phyloP scores from a whole-genome alignment of 176 grass and related monocot genomes.

The barley (Hordeum vulgare) region DNA sequence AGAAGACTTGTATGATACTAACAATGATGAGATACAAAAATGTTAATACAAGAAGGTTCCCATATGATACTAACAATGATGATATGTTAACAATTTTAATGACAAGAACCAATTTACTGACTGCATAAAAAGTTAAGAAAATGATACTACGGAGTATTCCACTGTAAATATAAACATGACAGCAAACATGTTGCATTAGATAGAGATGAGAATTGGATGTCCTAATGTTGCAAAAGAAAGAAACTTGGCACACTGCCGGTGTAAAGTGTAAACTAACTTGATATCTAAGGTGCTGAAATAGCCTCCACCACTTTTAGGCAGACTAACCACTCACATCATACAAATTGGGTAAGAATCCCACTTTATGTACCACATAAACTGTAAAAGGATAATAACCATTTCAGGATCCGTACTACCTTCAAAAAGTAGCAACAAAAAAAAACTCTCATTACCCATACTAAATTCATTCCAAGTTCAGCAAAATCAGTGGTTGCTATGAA shows the following conservation, averaged over 20 bases:
- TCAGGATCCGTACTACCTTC: neutral
- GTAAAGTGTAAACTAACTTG: neutral
- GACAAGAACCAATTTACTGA: neutral
- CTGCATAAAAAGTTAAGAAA: neutral
- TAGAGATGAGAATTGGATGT: neutral
- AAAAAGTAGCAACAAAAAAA: neutral
- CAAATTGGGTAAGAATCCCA: neutral
- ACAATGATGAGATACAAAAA: neutral
- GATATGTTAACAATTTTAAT: neutral
- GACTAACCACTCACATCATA: neutral
- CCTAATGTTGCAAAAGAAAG: neutral
- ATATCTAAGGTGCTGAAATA: neutral
- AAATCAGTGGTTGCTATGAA: neutral
- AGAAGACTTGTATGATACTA: neutral
- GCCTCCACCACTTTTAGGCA: neutral
- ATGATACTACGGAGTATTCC: neutral
- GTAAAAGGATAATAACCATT: neutral
- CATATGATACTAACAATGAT: neutral
- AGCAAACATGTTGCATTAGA: neutral
- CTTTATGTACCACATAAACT: neutral
- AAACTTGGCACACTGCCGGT: neutral
- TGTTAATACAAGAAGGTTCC: neutral
- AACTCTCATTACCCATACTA: neutral
- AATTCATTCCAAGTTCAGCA: neutral
- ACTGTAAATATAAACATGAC: neutral